Percentiles rank a stretch among this genome's conserved stretches.
phyloP scores from a whole-genome alignment of 2,329 filamentous ascomycete species.

The Pseudocercospora pini-densiflorae region DNA sequence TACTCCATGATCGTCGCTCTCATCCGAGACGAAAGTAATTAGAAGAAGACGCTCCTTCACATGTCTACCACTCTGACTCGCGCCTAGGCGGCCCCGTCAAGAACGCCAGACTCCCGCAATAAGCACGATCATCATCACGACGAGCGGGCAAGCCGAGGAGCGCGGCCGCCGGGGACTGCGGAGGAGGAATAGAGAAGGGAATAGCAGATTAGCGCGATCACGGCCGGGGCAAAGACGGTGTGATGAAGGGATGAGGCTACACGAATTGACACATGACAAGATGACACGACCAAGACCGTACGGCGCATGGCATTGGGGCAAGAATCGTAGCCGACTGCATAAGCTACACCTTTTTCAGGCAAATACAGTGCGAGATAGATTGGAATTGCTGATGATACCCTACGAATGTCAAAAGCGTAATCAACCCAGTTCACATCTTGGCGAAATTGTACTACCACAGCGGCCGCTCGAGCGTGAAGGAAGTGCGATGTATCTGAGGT shows the following conservation, averaged over 20 bases:
- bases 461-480: background rate
- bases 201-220: slow-evolving; percentile 3
- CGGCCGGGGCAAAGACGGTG: slow-evolving; percentile 2
- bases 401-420: slow-evolving; percentile 8
- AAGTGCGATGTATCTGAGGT: background rate
- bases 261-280: slow-evolving; percentile 9
- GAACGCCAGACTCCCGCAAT: slow-evolving; percentile 10
- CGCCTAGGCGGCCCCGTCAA: slow-evolving; percentile 12
- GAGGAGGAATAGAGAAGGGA: background rate
- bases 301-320: slow-evolving; percentile 5
- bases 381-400: slow-evolving; percentile 15
- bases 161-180: slow-evolving; percentile 3
- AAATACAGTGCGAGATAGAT: slow-evolving; percentile 15
- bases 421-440: background rate
- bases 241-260: slow-evolving; percentile 6
- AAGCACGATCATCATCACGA: background rate
- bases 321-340: slow-evolving; percentile 4
- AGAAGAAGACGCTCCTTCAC: slow-evolving; percentile 17
- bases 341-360: background rate
- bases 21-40: slow-evolving; percentile 78
- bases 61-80: slow-evolving; percentile 16
- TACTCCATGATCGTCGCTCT: slow-evolving; percentile 71
- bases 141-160: background rate
- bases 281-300: slow-evolving; percentile 10
- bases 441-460: background rate